Percentiles rank a stretch among this genome's conserved stretches.
These are phyloP conservation scores for Taphrina populina DNA, from an alignment of 1,139 yeast genomes.

Conservation along the genomic window DNA sequence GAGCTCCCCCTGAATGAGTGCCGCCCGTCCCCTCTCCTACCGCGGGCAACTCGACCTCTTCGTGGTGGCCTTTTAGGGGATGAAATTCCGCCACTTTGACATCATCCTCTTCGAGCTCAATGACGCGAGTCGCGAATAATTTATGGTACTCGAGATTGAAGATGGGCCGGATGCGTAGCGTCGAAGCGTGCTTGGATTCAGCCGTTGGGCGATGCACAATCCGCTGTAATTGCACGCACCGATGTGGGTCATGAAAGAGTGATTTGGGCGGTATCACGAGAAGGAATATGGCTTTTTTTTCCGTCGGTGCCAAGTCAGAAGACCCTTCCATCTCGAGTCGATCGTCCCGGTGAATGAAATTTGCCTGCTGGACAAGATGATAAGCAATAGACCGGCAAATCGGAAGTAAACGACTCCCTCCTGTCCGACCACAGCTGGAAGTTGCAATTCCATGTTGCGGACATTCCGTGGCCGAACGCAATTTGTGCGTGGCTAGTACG, in stretches of 20 bases:
- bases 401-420: no score
- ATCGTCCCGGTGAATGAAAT: no score
- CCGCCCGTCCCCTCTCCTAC: no score
- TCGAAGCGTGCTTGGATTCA: neutral
- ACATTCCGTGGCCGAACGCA: no score
- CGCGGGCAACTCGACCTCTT: neutral
- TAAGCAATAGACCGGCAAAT: no score
- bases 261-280: slow-evolving; percentile 25
- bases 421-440: no score
- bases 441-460: no score
- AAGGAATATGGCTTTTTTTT: slow-evolving; percentile 15
- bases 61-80: neutral
- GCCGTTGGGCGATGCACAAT: slow-evolving; percentile 13
- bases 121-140: slow-evolving; percentile 11
- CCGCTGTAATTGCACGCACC: slow-evolving; percentile 13
- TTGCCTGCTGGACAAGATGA: no score
- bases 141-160: slow-evolving; percentile 24
- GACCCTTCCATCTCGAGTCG: slow-evolving; percentile 12
- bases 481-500: no score
- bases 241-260: slow-evolving; percentile 19
- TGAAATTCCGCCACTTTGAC: slow-evolving; percentile 25
- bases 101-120: slow-evolving; percentile 30
- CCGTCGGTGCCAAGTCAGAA: slow-evolving; percentile 3
- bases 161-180: slow-evolving; percentile 20
- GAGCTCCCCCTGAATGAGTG: neutral